Percentiles rank a stretch among this genome's conserved stretches.
These are phyloP conservation scores for Amphicarpaea edgeworthii DNA, from an alignment of 306 rosid species.

Conservation along the genomic window DNA sequence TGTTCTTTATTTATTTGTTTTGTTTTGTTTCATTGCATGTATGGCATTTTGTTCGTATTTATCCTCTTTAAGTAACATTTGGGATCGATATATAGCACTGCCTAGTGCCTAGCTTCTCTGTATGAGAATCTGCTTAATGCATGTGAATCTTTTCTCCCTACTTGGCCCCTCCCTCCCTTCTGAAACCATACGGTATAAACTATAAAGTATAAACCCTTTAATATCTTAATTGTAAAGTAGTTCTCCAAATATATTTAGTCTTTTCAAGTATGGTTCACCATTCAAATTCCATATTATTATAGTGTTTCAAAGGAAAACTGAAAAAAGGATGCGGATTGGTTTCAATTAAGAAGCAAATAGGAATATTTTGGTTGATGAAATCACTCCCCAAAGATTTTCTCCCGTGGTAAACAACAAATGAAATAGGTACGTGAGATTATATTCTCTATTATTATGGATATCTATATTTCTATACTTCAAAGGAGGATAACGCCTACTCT, in stretches of 20 bases:
- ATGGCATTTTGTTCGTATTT: constrained; percentile 13
- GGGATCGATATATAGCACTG: not conserved
- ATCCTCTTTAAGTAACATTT: constrained; percentile 16
- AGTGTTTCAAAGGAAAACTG: not conserved
- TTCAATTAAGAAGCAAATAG: not conserved
- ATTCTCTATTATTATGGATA: too few species aligned
- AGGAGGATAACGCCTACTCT: too few species aligned
- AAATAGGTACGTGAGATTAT: too few species aligned
- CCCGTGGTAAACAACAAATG: not conserved
- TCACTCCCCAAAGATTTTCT: not conserved
- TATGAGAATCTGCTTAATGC: not conserved
- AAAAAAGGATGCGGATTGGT: not conserved
- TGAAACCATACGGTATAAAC: not conserved
- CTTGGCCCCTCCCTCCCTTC: not conserved
- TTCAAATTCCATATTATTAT: constrained; percentile 7
- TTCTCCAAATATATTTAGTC: not conserved
- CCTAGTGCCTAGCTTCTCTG: constrained; percentile 24
- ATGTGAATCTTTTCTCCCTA: constrained; percentile 14
- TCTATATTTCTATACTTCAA: too few species aligned
- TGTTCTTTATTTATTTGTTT: not conserved
- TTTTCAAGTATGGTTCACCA: constrained; percentile 14
- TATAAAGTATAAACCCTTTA: too few species aligned
- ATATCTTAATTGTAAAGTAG: constrained; percentile 6
- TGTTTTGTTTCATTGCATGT: too few species aligned
- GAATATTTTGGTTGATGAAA: constrained; percentile 22